Percentiles rank a stretch among this genome's conserved stretches.
Conservation (phyloP, 305 asterid genomes). For the Solanum hybrid region DNA sequence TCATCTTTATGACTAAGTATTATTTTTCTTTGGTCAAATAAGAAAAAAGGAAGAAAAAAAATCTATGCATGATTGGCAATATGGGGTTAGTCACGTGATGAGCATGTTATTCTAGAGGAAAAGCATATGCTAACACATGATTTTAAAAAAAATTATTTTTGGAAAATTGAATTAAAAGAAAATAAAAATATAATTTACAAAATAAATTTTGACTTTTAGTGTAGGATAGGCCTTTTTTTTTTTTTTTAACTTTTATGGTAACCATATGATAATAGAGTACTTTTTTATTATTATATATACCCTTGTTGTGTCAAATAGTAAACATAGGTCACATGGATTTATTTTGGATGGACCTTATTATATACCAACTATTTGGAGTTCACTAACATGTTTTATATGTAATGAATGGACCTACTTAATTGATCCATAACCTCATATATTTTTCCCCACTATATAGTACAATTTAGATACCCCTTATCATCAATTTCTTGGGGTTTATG, state of each 20-base stretch:
- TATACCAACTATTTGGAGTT: neutral
- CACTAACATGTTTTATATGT: neutral
- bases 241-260: neutral
- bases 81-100: conserved; percentile 7
- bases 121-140: conserved; percentile 15
- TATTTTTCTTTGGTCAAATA: neutral
- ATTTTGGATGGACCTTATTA: neutral
- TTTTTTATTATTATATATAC: neutral
- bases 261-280: neutral
- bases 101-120: neutral
- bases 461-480: neutral
- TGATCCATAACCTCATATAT: neutral
- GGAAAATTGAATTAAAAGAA: neutral
- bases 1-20: neutral
- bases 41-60: neutral
- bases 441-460: neutral
- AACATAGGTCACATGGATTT: neutral
- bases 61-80: neutral
- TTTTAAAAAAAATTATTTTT: neutral
- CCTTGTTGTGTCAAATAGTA: neutral
- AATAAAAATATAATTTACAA: neutral
- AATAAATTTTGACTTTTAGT: neutral
- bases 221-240: neutral
- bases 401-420: neutral
- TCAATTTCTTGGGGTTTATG: neutral